Base-by-base conservation (phyloP, 2,329 filamentous ascomycete genomes). In the Cladosporium cucumerinum region DNA sequence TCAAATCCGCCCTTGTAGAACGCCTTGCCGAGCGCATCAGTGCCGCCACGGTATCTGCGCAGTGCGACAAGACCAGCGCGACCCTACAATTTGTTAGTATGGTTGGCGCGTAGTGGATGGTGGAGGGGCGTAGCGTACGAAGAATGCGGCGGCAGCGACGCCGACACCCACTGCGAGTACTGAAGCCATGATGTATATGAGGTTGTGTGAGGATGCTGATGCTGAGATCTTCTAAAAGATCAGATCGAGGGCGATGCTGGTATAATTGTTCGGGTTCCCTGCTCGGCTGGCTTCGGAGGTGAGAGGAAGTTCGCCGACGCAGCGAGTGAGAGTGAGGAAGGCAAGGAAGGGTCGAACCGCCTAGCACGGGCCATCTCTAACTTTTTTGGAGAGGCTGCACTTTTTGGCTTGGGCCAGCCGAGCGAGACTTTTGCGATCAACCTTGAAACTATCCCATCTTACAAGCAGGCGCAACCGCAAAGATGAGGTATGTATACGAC, bases 1-100 rank as follows among this genome's bases (percentile, higher is more conserved):
- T 99, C 95, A 76, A 99, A 99, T n/a, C 95, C 95, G 71, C 95
- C 95, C 80, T 98, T 99, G 85, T 97, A 98, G 76, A 93, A 99
- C 49, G 93, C 88, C 78, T 93, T 93, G 72, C 95, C 95, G 72
- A 97, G 82, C 39, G 90, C 89, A 70, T 90, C 90, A 10, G 79
- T 80, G 66, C 89, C 89, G 68, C 91, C 90, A 68, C 90, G 86
- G 66, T 90, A 96, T 73, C 92, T 87, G 69, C 93, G 88, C 78
- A 93, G 86, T 71, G 95, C 95, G 73, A 98, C 90, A 46, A 96
- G 86, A 73, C 93, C 94, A 66, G 95, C 94, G 75, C 95, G 92
- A 70, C 95, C 94, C 93, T 97, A 73, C 48, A 61, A n/a, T 5
- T 18, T 32, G 51, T 66, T 57, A 64, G 55, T 63, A 57, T 23